Evolutionary conservation across 176 grass and related monocot genomes (phyloP).

Genomic region (Guadua angustifolia): DNA sequence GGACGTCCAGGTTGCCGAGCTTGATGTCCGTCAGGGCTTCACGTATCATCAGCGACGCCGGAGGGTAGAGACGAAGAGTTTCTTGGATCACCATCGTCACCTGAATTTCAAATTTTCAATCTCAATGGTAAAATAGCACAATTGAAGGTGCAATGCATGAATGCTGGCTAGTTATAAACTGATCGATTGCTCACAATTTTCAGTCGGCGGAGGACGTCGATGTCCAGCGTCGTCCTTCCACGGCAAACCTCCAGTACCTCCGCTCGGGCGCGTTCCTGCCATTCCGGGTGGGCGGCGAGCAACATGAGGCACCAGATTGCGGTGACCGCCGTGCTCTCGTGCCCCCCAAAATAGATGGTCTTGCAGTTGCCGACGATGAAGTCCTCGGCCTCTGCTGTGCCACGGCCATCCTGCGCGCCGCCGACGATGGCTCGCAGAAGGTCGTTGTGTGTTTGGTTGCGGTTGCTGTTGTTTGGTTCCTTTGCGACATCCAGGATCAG

Average conservation of each 20-base stretch:
- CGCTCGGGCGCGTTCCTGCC: constrained; percentile 57
- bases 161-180: too few species aligned
- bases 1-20: constrained; percentile 47
- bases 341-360: constrained; percentile 69
- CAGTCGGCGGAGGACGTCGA: constrained; percentile 51
- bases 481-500: constrained; percentile 58
- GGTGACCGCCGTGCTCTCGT: constrained; percentile 58
- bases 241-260: constrained; percentile 52
- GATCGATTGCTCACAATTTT: constrained; percentile 48
- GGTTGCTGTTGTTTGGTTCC: constrained; percentile 19
- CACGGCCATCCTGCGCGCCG: constrained; percentile 29
- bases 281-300: constrained; percentile 56
- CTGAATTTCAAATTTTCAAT: constrained; percentile 31
- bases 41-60: constrained; percentile 51
- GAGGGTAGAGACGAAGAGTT: constrained; percentile 61
- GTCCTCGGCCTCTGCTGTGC: constrained; percentile 27
- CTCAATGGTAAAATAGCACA: too few species aligned
- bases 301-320: constrained; percentile 78
- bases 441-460: background rate
- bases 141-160: background rate
- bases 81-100: constrained; percentile 77
- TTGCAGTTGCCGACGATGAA: constrained; percentile 75
- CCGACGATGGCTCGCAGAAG: constrained; percentile 62
- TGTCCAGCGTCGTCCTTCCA: constrained; percentile 20
- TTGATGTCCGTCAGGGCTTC: constrained; percentile 53